Evolutionary conservation across 768 basidiomycete genomes (phyloP), one percentile per base, ranked within the genome.

Genomic region (Rhizopogon roseolus): DNA sequence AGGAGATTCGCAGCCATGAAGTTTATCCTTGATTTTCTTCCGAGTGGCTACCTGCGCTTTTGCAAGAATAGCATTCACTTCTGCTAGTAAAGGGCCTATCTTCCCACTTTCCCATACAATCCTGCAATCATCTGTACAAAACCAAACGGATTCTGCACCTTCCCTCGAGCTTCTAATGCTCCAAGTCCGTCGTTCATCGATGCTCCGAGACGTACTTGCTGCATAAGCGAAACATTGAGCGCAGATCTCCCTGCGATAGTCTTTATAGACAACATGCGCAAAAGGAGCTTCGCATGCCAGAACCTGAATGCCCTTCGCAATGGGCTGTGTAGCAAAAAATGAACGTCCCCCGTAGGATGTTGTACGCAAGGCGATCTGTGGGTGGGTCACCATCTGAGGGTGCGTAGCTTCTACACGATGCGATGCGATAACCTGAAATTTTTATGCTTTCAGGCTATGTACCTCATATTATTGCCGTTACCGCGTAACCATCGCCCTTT

Each of bases 211-310:
- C 0, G 53, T 56, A 53, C 70, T 62, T 22, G 63, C 66, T 25
- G 80, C 74, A 61, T 86, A 86, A 38, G 76, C 74, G 62, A 84
- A 86, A 66, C 86, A 88, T 62, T 78, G 70, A 9, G 76, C 79
- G 59, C 85, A 88, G 44, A 85, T 82, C 63, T 86, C 85, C 63
- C 80, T 83, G 39, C 82, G 75, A 58, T 85, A 87, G 56, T 78
- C 77, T 60, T 77, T 81, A 65, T 80, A 80, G 49, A 88, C 72
- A 34, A 83, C 81, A 48, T 74, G 75, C 0, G 79, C 74, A 60
- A 81, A 85, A 1, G 86, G 85, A 5, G 66, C 66, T 45, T 71
- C 55, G 53, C 77, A 76, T 22, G 67, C 66, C 50, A 79, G 70
- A 41, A 85, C 63, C 25, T 71, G 69, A 8, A 76, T 76, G 49